Base-by-base conservation (phyloP, 352 stramenopile genomes). In the Pythium pyrilobum region DNA sequence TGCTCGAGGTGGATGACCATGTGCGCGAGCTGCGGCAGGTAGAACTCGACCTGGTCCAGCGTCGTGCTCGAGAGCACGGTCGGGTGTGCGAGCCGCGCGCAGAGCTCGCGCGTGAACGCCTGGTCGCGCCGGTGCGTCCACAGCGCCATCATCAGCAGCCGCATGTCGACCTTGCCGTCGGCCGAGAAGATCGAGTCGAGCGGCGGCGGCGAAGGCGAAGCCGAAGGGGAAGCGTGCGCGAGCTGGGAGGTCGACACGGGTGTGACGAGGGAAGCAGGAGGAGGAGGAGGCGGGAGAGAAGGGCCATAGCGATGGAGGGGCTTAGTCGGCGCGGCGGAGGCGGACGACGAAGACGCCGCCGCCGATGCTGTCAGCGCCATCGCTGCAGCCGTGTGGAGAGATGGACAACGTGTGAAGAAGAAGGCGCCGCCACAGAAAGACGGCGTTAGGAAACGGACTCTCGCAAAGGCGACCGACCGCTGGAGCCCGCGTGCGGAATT, bases 1-100 rank as follows among this genome's bases (percentile, higher is more conserved):
- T 71, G 71, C 32, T 92, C 82, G 5, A 92, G 59, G 50, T 92
- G 80, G 42, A 92, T 71, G 12, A 90, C 77, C 79, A 92, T 90
- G 66, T 92, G 82, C 9, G 79, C 76, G 25, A 92, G 70, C 60
- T 92, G 82, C 4, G 82, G 82, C 11, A 92, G 56, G 45, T 84
- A 90, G 57, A 92, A 88, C 46, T 92, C 82, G 18, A 84, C 77
- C 46, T 92, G 73, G 39, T 92, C 79, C 45, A 92, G 55, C 44
- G 73, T 82, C 23, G 70, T 42, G 24, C 67, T 69, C 12, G 59
- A 78, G 39, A 87, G 67, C 18, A 27, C 40, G 16, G 55, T 66
- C 49, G 88, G 62, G 8, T 69, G 69, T 25, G 69, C 66, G 27
- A 92, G 67, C 9, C 79, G 75, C 8, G 75, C 56, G 38, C 82